A percentile compares a stretch with the other conserved stretches of the same genome.
Conservation (phyloP, 2,329 filamentous ascomycete species). For the Xylariomycetidae sp. region DNA sequence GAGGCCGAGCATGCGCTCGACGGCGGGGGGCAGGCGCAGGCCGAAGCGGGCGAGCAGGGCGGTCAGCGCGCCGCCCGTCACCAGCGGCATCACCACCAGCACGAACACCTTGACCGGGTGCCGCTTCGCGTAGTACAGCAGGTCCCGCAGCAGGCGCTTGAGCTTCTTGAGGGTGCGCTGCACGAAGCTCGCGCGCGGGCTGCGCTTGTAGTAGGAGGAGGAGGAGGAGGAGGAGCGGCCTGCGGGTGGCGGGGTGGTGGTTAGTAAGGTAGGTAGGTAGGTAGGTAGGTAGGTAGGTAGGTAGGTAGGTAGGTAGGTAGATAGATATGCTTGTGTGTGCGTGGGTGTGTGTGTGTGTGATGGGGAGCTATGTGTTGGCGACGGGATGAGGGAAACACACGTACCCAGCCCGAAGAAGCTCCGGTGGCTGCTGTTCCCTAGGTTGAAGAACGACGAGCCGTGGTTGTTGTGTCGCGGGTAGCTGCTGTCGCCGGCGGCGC, state of each 20-base stretch:
- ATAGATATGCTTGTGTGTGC: background rate
- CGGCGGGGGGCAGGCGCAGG: constrained; percentile 61
- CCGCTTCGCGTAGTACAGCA: constrained; percentile 72
- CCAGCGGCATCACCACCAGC: constrained; percentile 78
- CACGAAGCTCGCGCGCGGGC: constrained; percentile 74
- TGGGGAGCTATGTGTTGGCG: background rate
- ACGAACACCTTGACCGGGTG: constrained; percentile 85
- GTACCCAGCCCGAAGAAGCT: constrained; percentile 27
- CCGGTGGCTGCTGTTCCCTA: constrained; percentile 25
- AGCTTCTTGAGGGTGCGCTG: constrained; percentile 68
- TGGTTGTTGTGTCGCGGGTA: constrained; percentile 20
- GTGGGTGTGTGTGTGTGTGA: constrained; percentile 1
- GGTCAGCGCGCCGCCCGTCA: constrained; percentile 76
- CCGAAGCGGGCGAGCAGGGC: constrained; percentile 75
- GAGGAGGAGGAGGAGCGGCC: constrained; percentile 62
- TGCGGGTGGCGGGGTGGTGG: constrained; percentile 9
- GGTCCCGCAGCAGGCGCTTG: constrained; percentile 71
- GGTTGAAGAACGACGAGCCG: constrained; percentile 23
- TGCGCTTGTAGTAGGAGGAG: constrained; percentile 70
- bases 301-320: no score
- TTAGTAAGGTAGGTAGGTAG: no score
- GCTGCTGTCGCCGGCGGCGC: constrained; percentile 14
- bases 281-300: no score
- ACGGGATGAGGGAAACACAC: constrained; percentile 5
- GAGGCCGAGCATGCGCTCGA: constrained; percentile 54